Evolutionary conservation across 129 eudicot genomes (phyloP), one percentile per base, ranked within the genome.

Genomic region (Logfia minima): DNA sequence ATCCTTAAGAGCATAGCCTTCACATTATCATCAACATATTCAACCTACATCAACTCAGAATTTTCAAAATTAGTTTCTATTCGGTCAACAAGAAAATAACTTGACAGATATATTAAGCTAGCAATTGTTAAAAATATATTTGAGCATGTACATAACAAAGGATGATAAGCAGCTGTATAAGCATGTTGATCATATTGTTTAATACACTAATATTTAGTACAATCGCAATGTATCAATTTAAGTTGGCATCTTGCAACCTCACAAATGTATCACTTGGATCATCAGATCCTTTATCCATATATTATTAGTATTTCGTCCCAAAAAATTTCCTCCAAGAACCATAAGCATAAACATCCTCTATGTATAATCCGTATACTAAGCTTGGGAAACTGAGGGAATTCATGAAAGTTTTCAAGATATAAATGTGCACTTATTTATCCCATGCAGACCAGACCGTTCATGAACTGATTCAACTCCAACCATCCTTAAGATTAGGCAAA

Each of bases 21-120:
- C 55, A 94, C 98, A 79, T 68, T 85, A 81, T 94, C 97, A 71
- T 87, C 87, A 67, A 89, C 96, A 76, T 80, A 67, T 53, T 83
- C 79, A 66, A 87, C 92, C 98, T 90, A 71, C 76, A 85, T 34
- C 79, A 75, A 76, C 41, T 62, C 65, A 71, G 21, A 4, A 28
- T 9, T 26, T 11, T 26, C 14, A 16, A 0, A 64, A 14, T 10
- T 64, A 24, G 17, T 18, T 66, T 71, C 31, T 51, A 32, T 26
- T 19, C 41, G 3, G 29, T 26, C 74, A 65, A 28, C 26, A 66
- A 29, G 11, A 48, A 75, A 17, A 1, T 43, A 43, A 35, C 5
- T 31, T 34, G 34, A 32, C 37, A 74, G 29, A 62, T 24, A 62
- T 26, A 35, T 35, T 11, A 26, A 63, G 28, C 70, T 62, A 16